These are phyloP conservation scores for Podaxis rugospora DNA, from an alignment of 768 basidiomycete species.

Conservation along the genomic window DNA sequence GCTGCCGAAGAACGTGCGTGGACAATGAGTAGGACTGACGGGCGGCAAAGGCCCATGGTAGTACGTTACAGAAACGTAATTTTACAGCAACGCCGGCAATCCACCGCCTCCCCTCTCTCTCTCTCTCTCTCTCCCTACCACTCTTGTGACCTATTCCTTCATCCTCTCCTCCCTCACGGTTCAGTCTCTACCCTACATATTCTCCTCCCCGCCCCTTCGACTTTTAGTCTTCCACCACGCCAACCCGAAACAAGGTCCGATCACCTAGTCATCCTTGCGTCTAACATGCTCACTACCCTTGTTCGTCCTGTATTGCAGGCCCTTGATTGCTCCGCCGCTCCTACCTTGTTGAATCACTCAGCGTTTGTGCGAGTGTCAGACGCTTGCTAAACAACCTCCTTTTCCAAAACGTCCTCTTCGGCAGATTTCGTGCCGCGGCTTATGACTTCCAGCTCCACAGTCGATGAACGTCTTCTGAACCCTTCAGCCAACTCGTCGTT, in stretches of 20 bases:
- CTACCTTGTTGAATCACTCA: neutral
- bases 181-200: constrained; percentile 17
- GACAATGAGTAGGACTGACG: constrained; percentile 13
- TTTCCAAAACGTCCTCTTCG: constrained; percentile 12
- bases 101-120: constrained; percentile 24
- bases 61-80: constrained; percentile 23
- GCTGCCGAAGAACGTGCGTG: constrained; percentile 56
- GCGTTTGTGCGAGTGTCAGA: neutral
- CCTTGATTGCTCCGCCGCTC: neutral
- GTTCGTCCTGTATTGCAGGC: neutral
- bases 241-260: constrained; percentile 24
- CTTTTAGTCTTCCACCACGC: neutral
- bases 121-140: constrained; percentile 1
- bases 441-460: constrained; percentile 17
- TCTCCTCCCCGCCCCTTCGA: constrained; percentile 7
- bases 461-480: constrained; percentile 27
- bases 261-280: constrained; percentile 8
- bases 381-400: neutral
- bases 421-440: constrained; percentile 18
- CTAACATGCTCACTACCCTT: neutral
- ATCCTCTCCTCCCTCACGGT: constrained; percentile 9
- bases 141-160: constrained; percentile 17
- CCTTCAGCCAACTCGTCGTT: constrained; percentile 13
- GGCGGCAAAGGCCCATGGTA: neutral
- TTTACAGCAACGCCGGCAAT: constrained; percentile 18